These are phyloP conservation scores for Metarhizium sp. DNA, from an alignment of 2,329 filamentous ascomycete genomes.

Conservation along the genomic window DNA sequence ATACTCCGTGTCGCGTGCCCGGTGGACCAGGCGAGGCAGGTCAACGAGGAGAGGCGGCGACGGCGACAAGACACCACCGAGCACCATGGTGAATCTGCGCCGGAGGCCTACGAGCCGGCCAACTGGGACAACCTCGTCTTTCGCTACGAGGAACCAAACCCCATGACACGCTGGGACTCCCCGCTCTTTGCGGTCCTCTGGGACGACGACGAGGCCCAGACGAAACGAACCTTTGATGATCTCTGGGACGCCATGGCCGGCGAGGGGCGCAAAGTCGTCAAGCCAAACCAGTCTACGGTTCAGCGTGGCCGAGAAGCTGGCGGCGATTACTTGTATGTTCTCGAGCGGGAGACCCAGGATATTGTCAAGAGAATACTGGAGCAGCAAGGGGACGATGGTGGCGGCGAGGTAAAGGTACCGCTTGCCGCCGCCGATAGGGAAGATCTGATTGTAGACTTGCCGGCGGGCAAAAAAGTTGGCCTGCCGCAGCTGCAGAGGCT, in stretches of 20 bases:
- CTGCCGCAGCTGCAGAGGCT: conserved; percentile 70
- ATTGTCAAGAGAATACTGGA: conserved; percentile 62
- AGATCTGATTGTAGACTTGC: conserved; percentile 53
- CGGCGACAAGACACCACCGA: neutral
- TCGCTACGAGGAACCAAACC: conserved; percentile 78
- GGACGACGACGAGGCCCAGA: conserved; percentile 59
- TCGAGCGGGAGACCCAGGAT: conserved; percentile 71
- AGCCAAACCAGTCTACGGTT: conserved; percentile 68
- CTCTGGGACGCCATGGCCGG: conserved; percentile 69
- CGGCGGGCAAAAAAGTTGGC: conserved; percentile 50
- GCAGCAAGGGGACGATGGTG: conserved; percentile 61
- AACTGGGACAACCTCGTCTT: conserved; percentile 76
- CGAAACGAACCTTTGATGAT: conserved; percentile 45
- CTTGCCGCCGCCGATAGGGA: conserved; percentile 26
- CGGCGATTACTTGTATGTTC: conserved; percentile 68
- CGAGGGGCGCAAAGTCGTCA: conserved; percentile 52
- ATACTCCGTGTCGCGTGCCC: conserved; percentile 57
- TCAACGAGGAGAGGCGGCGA: conserved; percentile 52
- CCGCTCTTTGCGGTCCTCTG: conserved; percentile 72
- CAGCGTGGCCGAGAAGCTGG: conserved; percentile 51
- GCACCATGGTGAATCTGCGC: neutral
- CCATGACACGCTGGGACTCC: conserved; percentile 77
- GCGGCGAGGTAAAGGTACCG: conserved; percentile 44
- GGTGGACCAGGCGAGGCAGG: conserved; percentile 38
- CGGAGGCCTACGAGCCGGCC: conserved; percentile 38